Percentiles rank a stretch among this genome's conserved stretches.
These are phyloP conservation scores for Colletotrichum sojae DNA, from an alignment of 2,329 filamentous ascomycete genomes.

Conservation along the genomic window DNA sequence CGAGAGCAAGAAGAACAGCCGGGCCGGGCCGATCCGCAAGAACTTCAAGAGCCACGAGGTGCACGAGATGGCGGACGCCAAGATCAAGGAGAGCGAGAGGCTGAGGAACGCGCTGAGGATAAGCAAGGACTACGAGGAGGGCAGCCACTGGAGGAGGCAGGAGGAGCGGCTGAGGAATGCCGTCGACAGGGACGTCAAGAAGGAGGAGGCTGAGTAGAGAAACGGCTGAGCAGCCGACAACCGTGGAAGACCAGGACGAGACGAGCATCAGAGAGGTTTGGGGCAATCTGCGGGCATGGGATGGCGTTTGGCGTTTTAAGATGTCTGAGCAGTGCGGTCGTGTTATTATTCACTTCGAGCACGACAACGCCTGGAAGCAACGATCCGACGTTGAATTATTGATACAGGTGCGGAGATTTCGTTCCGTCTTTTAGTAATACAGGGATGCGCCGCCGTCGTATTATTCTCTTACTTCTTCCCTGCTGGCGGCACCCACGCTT, in stretches of 20 bases:
- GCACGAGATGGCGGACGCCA: constrained; percentile 95
- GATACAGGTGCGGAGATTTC: constrained; percentile 19
- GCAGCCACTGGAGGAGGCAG: constrained; percentile 86
- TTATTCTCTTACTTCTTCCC: constrained; percentile 46
- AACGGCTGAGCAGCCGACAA: neutral
- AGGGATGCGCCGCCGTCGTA: constrained; percentile 3
- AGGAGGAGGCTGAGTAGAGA: constrained; percentile 41
- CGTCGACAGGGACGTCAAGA: constrained; percentile 54
- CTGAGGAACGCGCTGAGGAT: constrained; percentile 90
- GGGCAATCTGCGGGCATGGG: neutral
- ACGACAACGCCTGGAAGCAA: neutral
- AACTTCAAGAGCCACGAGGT: constrained; percentile 92
- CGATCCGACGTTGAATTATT: constrained; percentile 17
- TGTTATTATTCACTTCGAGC: neutral
- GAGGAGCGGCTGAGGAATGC: constrained; percentile 75
- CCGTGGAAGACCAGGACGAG: neutral
- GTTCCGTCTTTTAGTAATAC: constrained; percentile 31
- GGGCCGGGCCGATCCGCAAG: constrained; percentile 58
- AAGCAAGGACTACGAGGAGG: constrained; percentile 87
- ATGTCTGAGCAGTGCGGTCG: neutral
- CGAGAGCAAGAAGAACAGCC: constrained; percentile 51
- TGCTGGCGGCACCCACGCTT: constrained; percentile 70
- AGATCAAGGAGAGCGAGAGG: constrained; percentile 94
- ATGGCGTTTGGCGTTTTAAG: constrained; percentile 31
- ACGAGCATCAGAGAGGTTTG: constrained; percentile 2